Percentiles rank a stretch among this genome's conserved stretches.
Evolutionary conservation across 306 rosid species (phyloP).

Genomic region (Abrus precatorius): DNA sequence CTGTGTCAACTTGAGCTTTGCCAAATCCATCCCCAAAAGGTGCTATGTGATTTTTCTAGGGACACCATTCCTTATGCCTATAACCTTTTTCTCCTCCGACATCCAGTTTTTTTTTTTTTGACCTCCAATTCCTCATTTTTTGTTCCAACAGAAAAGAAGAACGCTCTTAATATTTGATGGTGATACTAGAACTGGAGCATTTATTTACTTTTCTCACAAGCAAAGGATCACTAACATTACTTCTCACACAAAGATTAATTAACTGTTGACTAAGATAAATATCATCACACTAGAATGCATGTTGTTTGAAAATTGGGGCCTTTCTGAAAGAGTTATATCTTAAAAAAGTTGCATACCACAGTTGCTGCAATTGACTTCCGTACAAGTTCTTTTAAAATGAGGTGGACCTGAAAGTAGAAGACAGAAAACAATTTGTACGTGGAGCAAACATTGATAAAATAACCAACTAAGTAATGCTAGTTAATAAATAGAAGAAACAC

Average conservation of each 20-base stretch:
- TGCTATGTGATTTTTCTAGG: neutral
- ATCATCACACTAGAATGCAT: neutral
- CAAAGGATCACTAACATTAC: neutral
- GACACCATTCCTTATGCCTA: neutral
- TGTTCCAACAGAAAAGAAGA: slow-evolving; percentile 7
- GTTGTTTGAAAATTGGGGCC: neutral
- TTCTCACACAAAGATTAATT: neutral
- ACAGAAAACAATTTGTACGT: slow-evolving; percentile 14
- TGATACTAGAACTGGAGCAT: neutral
- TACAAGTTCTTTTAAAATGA: slow-evolving; percentile 45
- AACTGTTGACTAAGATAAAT: neutral
- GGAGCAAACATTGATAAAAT: neutral
- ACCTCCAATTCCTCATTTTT: slow-evolving; percentile 10
- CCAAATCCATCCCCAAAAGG: neutral
- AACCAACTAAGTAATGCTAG: too few species aligned
- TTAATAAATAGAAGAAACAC: too few species aligned
- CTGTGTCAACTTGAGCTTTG: neutral
- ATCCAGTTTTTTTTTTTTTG: neutral
- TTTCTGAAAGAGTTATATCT: neutral
- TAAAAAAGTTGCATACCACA: slow-evolving; percentile 26
- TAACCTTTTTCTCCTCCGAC: neutral
- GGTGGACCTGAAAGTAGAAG: slow-evolving; percentile 45
- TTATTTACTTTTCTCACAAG: neutral
- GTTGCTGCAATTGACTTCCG: slow-evolving; percentile 46
- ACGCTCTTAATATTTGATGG: neutral